Base-by-base conservation (phyloP, 306 rosid species). In the Aeschynomene evenia region DNA sequence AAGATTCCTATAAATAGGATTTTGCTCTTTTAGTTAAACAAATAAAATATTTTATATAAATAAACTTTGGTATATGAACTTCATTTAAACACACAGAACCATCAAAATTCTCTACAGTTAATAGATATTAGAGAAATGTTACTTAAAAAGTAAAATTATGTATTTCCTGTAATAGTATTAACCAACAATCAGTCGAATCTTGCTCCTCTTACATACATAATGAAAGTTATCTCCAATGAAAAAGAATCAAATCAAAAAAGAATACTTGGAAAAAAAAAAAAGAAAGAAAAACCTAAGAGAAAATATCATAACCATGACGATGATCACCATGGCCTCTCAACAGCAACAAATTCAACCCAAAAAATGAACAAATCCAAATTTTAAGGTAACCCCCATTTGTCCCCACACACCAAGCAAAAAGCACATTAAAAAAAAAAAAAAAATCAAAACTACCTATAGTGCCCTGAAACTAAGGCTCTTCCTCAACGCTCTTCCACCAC, bases 361-460 rank as follows among this genome's bases (percentile, higher is more conserved):
- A 60, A 63, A 55, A 9, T 64, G 3, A 61, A 46, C 68, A 54
- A 19, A 29, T 68, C 40, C 48, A 69, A 73, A 42, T 62, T 22
- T 40, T 15, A 24, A 74, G 37, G 34, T 2, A 72, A 62, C 33
- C 39, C 66, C 31, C 57, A 42, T 42, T 21, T 20, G n/a, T n/a
- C 66, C 15, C 31, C 31, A 28, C 29, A 19, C 55, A 53, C 9
- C 59, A 14, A 34, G 43, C 3, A 34, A 36, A 9, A 56, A 34
- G 39, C 2, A 28, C 29, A 9, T 43, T 28, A n/a, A n/a, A n/a
- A n/a, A n/a, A n/a, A n/a, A n/a, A n/a, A n/a, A n/a, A n/a, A n/a
- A n/a, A n/a, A n/a, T 89, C 85, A 91, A 54, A 81, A 60, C 60
- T 81, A 83, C 73, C 91, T 83, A 23, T 72, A 37, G 58, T 76